These are phyloP conservation scores for Taphrina communis DNA, from an alignment of 1,139 yeast genomes.

Conservation along the genomic window DNA sequence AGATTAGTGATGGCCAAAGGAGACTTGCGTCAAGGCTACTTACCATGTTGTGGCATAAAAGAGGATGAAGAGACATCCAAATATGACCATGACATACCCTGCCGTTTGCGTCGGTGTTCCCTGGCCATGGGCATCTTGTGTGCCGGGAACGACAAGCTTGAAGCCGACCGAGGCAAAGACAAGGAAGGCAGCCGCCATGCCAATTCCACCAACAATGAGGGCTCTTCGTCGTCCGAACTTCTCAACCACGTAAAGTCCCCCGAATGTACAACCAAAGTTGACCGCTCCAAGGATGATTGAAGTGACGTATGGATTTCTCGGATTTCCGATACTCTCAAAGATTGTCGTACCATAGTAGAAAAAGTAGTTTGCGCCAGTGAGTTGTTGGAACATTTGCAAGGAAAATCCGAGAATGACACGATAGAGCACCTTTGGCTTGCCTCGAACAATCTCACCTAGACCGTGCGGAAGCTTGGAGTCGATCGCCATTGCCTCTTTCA, in stretches of 20 bases:
- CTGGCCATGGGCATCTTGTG: constrained; percentile 40
- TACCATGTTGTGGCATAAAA: constrained; percentile 82
- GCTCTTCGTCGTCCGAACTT: constrained; percentile 73
- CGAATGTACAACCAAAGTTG: constrained; percentile 74
- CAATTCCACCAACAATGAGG: constrained; percentile 66
- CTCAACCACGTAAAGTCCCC: constrained; percentile 72
- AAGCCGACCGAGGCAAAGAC: constrained; percentile 69
- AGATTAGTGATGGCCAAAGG: background rate
- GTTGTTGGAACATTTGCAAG: constrained; percentile 65
- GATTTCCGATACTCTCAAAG: constrained; percentile 59
- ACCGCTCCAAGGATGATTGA: constrained; percentile 79
- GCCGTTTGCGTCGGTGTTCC: constrained; percentile 52
- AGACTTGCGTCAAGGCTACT: background rate
- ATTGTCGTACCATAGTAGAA: constrained; percentile 70
- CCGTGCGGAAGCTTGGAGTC: constrained; percentile 47
- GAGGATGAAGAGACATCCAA: constrained; percentile 79
- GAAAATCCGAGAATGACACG: constrained; percentile 56
- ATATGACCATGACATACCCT: constrained; percentile 74
- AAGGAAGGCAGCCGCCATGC: constrained; percentile 70
- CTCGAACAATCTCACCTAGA: constrained; percentile 42
- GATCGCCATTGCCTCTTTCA: constrained; percentile 50
- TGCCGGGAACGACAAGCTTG: constrained; percentile 58
- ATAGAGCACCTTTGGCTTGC: constrained; percentile 46
- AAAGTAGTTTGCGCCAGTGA: constrained; percentile 71
- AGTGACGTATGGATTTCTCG: constrained; percentile 63